phyloP scores from a whole-genome alignment of 192 early-diverging fungal genomes.

The Coemansia sp. region DNA sequence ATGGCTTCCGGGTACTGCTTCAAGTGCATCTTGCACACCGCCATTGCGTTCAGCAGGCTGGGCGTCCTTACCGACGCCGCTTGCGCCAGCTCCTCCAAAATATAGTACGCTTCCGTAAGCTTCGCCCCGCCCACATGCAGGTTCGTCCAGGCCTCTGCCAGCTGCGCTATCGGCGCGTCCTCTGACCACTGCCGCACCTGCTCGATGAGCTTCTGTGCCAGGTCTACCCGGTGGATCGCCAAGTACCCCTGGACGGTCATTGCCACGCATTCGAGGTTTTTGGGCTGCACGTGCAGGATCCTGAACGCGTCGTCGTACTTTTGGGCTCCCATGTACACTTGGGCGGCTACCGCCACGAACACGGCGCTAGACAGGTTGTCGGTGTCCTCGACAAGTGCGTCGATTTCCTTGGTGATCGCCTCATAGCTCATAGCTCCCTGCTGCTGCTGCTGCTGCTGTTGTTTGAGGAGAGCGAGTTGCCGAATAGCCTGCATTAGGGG shows the following conservation, averaged over 20 bases:
- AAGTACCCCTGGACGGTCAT: constrained; percentile 77
- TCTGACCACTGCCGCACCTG: constrained; percentile 85
- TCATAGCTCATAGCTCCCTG: not conserved
- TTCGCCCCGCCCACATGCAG: constrained; percentile 70
- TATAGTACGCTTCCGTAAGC: constrained; percentile 86
- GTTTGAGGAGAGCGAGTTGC: constrained; percentile 59
- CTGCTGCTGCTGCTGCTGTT: not conserved
- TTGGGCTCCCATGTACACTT: constrained; percentile 59
- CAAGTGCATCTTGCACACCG: constrained; percentile 76
- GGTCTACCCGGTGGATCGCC: constrained; percentile 75
- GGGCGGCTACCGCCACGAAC: constrained; percentile 65
- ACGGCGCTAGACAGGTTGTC: constrained; percentile 55
- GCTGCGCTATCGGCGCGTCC: constrained; percentile 89
- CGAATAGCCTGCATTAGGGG: constrained; percentile 67
- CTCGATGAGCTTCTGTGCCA: constrained; percentile 79
- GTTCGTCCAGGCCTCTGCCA: constrained; percentile 88
- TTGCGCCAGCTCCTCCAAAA: constrained; percentile 91
- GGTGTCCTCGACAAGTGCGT: constrained; percentile 53
- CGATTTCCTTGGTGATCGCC: constrained; percentile 17
- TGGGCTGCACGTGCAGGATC: constrained; percentile 62
- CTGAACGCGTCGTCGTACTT: constrained; percentile 71
- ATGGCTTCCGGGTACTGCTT: constrained; percentile 83
- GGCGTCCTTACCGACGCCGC: constrained; percentile 67
- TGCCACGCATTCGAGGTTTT: constrained; percentile 78
- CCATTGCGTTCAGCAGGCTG: constrained; percentile 75